phyloP scores from a whole-genome alignment of 352 stramenopile genomes.

The Phytophthora podocarpi region DNA sequence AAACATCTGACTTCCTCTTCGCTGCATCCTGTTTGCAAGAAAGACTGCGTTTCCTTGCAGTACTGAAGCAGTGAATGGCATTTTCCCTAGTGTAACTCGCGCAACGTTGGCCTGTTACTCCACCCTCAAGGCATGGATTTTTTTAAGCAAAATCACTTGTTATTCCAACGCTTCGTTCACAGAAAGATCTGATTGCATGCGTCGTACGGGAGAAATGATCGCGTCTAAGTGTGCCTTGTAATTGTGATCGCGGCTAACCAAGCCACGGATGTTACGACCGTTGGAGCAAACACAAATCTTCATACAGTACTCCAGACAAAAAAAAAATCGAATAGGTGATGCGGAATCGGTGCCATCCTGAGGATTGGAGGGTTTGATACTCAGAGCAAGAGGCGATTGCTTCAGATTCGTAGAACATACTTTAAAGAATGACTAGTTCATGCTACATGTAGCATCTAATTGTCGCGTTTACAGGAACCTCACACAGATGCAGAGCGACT shows the following conservation, averaged over 20 bases:
- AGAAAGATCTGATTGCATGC: too few relatives aligned
- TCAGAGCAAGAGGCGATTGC: not conserved
- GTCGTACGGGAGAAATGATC: too few relatives aligned
- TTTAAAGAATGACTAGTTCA: too few relatives aligned
- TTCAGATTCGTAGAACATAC: not conserved
- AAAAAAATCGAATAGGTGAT: slow-evolving; percentile 6
- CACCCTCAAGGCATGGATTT: not conserved
- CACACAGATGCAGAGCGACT: too few relatives aligned
- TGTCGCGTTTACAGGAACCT: too few relatives aligned
- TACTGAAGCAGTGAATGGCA: too few relatives aligned
- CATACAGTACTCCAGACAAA: not conserved
- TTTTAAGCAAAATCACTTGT: not conserved
- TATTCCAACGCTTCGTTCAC: slow-evolving; percentile 3
- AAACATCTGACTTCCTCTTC: slow-evolving; percentile 15
- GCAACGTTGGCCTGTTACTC: not conserved
- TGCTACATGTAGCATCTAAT: too few relatives aligned
- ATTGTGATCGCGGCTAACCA: too few relatives aligned
- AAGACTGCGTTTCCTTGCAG: not conserved
- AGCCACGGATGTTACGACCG: too few relatives aligned
- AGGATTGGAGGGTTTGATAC: slow-evolving; percentile 19
- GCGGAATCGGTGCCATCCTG: slow-evolving; percentile 21
- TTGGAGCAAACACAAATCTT: slow-evolving; percentile 4
- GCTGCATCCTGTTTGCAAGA: slow-evolving; percentile 15
- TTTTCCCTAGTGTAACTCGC: too few relatives aligned
- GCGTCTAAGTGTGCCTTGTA: too few relatives aligned